Percentiles rank a stretch among this genome's conserved stretches.
These are phyloP conservation scores for Tolypocladium cylindrosporum DNA, from an alignment of 2,329 filamentous ascomycete genomes.

Conservation along the genomic window DNA sequence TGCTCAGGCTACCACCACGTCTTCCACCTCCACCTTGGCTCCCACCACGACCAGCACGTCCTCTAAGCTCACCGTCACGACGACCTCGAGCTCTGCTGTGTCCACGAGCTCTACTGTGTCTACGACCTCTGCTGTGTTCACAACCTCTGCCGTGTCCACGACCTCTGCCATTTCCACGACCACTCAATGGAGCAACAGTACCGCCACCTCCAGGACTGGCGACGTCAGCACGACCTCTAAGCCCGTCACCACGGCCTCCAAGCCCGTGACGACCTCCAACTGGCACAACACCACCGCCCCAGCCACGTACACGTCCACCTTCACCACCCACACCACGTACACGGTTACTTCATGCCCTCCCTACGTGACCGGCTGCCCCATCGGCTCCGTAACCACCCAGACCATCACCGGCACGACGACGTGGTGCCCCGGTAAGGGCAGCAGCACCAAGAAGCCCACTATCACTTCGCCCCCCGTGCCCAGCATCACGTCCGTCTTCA, in stretches of 20 bases:
- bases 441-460: neutral
- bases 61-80: neutral
- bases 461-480: slow-evolving; percentile 6
- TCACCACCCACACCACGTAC: slow-evolving; percentile 16
- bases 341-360: slow-evolving; percentile 22
- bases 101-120: neutral
- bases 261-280: slow-evolving; percentile 4
- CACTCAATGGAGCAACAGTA: neutral
- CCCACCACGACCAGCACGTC: slow-evolving; percentile 6
- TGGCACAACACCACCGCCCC: slow-evolving; percentile 10
- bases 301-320: slow-evolving; percentile 15
- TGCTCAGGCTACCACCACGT: slow-evolving; percentile 2
- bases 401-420: slow-evolving; percentile 20
- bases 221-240: neutral
- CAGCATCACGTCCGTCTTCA: slow-evolving; percentile 29
- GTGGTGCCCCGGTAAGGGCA: slow-evolving; percentile 21
- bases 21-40: slow-evolving; percentile 6
- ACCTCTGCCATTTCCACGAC: neutral
- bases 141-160: neutral
- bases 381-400: slow-evolving; percentile 18
- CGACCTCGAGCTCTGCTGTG: neutral
- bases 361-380: slow-evolving; percentile 15
- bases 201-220: neutral
- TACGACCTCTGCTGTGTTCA: too few species aligned
- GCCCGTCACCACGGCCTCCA: neutral